Evolutionary conservation across 208 protist genomes (phyloP).

Genomic region (Trypanosoma platydactyli): DNA sequence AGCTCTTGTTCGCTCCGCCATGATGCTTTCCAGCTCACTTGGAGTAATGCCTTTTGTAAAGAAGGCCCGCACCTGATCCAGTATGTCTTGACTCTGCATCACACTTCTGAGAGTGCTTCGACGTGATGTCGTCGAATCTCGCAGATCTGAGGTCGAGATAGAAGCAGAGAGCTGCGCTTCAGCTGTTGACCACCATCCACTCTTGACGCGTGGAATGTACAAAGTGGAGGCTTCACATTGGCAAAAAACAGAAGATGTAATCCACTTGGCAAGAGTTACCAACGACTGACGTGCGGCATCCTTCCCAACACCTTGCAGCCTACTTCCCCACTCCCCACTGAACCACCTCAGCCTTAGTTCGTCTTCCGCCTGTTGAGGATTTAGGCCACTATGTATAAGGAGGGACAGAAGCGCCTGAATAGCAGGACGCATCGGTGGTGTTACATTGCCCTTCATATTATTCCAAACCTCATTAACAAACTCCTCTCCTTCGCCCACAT

Average conservation of each 20-base stretch:
- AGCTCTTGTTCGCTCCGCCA: constrained; percentile 56
- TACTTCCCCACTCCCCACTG: constrained; percentile 83
- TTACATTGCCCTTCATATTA: constrained; percentile 67
- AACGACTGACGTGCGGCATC: constrained; percentile 59
- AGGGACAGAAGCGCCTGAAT: constrained; percentile 81
- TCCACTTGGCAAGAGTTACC: constrained; percentile 67
- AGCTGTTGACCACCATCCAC: constrained; percentile 28
- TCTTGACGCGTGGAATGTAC: constrained; percentile 31
- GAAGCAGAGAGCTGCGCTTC: constrained; percentile 51
- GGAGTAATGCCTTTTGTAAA: constrained; percentile 55
- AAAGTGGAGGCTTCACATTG: constrained; percentile 23
- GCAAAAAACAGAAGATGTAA: constrained; percentile 55
- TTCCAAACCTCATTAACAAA: constrained; percentile 69
- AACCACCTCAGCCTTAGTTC: constrained; percentile 89
- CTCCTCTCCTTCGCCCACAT: constrained; percentile 51
- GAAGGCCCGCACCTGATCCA: constrained; percentile 76
- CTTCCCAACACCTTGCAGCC: constrained; percentile 66
- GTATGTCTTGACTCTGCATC: constrained; percentile 49
- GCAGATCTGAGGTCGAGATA: constrained; percentile 58
- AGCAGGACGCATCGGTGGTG: constrained; percentile 79
- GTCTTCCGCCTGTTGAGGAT: constrained; percentile 62
- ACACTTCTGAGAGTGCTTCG: constrained; percentile 55
- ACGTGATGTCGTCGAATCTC: constrained; percentile 55
- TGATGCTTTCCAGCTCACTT: constrained; percentile 53
- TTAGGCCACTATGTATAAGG: constrained; percentile 74